phyloP scores from a whole-genome alignment of 2,329 filamentous ascomycete genomes.

The Scedosporium apiospermum region DNA sequence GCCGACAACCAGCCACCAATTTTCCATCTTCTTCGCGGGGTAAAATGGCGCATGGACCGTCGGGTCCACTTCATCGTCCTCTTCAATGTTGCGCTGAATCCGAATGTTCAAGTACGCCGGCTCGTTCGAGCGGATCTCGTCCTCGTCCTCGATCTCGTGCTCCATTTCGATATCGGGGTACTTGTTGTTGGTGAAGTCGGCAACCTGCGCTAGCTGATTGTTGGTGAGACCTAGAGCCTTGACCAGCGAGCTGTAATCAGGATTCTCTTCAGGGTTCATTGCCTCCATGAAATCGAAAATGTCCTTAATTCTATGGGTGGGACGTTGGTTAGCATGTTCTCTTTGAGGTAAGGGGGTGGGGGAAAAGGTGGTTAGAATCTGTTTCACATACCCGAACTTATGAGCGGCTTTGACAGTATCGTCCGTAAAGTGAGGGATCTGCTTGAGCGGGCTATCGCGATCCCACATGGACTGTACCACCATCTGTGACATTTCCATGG shows the following conservation, averaged over 20 bases:
- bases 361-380: not conserved
- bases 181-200: constrained; percentile 88
- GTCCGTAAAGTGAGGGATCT: constrained; percentile 88
- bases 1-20: constrained; percentile 96
- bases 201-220: constrained; percentile 77
- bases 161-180: constrained; percentile 93
- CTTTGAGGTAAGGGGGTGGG: not conserved
- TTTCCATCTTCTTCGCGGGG: constrained; percentile 84
- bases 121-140: constrained; percentile 69
- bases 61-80: constrained; percentile 60
- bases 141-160: constrained; percentile 74
- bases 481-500: constrained; percentile 99
- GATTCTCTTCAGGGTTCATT: constrained; percentile 92
- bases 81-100: constrained; percentile 74
- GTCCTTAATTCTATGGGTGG: constrained; percentile 62
- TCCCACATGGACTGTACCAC: constrained; percentile 99
- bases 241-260: constrained; percentile 68
- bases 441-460: constrained; percentile 89
- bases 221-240: constrained; percentile 71
- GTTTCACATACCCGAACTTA: constrained; percentile 56
- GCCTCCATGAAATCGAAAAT: constrained; percentile 98
- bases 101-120: constrained; percentile 76
- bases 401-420: constrained; percentile 76
- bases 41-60: constrained; percentile 95
- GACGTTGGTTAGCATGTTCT: constrained; percentile 19